A percentile compares a stretch with the other conserved stretches of the same genome.
Evolutionary conservation across 1,284 basidiomycete species (phyloP).

Genomic region (Trichosporon coremiiforme): DNA sequence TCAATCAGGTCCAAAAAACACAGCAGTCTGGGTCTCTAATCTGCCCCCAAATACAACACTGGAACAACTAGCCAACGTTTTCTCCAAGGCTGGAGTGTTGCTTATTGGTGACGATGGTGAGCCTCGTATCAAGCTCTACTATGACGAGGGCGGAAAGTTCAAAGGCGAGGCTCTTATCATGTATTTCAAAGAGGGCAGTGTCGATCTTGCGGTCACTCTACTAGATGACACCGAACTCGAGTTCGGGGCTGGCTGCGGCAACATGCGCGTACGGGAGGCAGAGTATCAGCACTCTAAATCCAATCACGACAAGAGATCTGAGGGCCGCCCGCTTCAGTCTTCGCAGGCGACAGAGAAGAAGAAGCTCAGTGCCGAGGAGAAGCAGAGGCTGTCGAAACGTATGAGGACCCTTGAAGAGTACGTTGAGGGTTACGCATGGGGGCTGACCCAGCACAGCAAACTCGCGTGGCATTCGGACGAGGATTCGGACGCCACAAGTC

Average conservation of each 20-base stretch:
- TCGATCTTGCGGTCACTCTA: slow-evolving; percentile 78
- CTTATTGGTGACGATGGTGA: slow-evolving; percentile 86
- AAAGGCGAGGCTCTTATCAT: slow-evolving; percentile 95
- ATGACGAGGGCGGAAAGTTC: slow-evolving; percentile 82
- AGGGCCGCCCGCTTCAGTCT: slow-evolving; percentile 42
- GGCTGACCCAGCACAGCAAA: slow-evolving; percentile 38
- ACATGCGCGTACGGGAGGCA: slow-evolving; percentile 82
- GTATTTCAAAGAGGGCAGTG: slow-evolving; percentile 96
- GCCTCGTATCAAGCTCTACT: slow-evolving; percentile 91
- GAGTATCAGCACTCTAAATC: slow-evolving; percentile 65
- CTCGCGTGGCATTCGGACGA: slow-evolving; percentile 52
- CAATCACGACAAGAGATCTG: slow-evolving; percentile 80
- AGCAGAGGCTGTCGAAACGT: slow-evolving; percentile 74
- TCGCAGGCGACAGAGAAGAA: slow-evolving; percentile 68
- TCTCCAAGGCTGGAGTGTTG: slow-evolving; percentile 87
- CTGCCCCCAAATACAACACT: slow-evolving; percentile 76
- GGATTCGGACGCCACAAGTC: slow-evolving; percentile 44
- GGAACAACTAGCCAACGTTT: slow-evolving; percentile 77
- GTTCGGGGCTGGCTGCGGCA: slow-evolving; percentile 66
- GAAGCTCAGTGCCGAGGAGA: slow-evolving; percentile 70
- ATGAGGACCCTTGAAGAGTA: slow-evolving; percentile 89
- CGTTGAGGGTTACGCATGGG: neutral
- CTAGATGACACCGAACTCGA: slow-evolving; percentile 91
- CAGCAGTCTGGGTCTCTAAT: slow-evolving; percentile 86
- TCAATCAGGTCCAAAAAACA: slow-evolving; percentile 64